Evolutionary conservation across 148 eudicot genomes (phyloP), one percentile per base, ranked within the genome.

Genomic region (Nepenthes gracilis): DNA sequence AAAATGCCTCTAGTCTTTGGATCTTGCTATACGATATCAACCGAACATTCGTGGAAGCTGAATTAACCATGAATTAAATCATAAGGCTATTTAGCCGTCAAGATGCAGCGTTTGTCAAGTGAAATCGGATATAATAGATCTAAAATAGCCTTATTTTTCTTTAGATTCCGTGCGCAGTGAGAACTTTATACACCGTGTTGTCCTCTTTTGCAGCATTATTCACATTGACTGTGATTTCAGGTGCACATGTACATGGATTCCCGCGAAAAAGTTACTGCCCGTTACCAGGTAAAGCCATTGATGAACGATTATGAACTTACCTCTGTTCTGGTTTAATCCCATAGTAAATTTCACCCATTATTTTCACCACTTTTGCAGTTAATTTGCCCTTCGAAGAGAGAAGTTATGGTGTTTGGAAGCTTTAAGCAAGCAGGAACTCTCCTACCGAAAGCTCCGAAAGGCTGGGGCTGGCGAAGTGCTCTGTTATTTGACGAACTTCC

Each of bases 381-480:
- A 62, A 86, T 93, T 57, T 93, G 96, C 64, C 96, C 99, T 52
- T 93, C 99, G 36, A 88, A 93, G 77, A 82, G 99, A 68, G 99
- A 93, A 78, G 96, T 93, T 11, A 77, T 93, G 99, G 96, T 93
- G 35, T 86, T 93, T 51, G 99, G 99, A 66, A 86, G 87, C 81
- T 82, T 86, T 60, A 89, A 93, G 68, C 99, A 93, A 67, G 79
- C 86, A 2, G 98, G 98, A 55, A 88, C 95, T 14, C 99, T 93
- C 69, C 70, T 89, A 62, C 99, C 99, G 6, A 93, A 93, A 84
- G 95, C 96, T 63, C 99, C 99, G 32, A 93, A 93, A 64, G 99
- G 99, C 57, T 93, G 99, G 99, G 99, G 99, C 36, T 93, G 99
- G 99, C 96, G 99, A 9, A 84, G 89, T 9, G 99, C 99, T 62